Evolutionary conservation across 2,329 filamentous ascomycete species (phyloP).

Genomic region (Claviceps monticola): DNA sequence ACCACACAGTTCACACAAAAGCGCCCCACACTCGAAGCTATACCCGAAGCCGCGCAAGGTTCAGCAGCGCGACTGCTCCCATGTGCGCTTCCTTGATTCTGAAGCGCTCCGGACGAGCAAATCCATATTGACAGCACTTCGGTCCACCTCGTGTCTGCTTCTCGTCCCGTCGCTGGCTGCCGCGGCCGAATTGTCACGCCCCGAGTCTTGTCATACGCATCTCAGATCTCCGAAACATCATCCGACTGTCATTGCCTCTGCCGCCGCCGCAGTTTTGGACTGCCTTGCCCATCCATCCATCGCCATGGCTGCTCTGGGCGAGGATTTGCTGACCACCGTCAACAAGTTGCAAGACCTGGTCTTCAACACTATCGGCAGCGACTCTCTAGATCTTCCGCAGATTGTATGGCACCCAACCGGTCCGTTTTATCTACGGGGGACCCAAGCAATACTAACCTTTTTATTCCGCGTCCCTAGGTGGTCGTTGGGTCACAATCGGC

Average conservation of each 20-base stretch:
- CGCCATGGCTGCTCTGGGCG: constrained; percentile 82
- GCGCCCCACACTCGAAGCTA: constrained; percentile 1
- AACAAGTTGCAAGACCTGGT: constrained; percentile 98
- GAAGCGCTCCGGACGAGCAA: constrained; percentile 2
- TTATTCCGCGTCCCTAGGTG: constrained; percentile 42
- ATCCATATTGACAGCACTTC: constrained; percentile 6
- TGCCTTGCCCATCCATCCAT: not conserved
- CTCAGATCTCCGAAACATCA: not conserved
- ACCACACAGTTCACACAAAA: not conserved
- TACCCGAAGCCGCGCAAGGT: not conserved
- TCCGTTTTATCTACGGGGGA: constrained; percentile 3
- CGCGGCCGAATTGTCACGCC: not conserved
- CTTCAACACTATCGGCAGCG: constrained; percentile 99
- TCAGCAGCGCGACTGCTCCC: not conserved
- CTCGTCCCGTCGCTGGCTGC: not conserved
- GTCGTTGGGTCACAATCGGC: constrained; percentile 97
- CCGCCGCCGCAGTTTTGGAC: constrained; percentile 1
- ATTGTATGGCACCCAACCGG: constrained; percentile 52
- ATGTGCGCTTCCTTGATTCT: constrained; percentile 3
- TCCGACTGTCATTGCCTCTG: not conserved
- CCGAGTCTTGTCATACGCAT: not conserved
- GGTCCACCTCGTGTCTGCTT: constrained; percentile 1
- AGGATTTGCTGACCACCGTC: constrained; percentile 87
- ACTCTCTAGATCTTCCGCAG: constrained; percentile 92
- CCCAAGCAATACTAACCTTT: constrained; percentile 8